These are phyloP conservation scores for Hypoxylon perforatum DNA, from an alignment of 495 filamentous ascomycete genomes.

Conservation along the genomic window DNA sequence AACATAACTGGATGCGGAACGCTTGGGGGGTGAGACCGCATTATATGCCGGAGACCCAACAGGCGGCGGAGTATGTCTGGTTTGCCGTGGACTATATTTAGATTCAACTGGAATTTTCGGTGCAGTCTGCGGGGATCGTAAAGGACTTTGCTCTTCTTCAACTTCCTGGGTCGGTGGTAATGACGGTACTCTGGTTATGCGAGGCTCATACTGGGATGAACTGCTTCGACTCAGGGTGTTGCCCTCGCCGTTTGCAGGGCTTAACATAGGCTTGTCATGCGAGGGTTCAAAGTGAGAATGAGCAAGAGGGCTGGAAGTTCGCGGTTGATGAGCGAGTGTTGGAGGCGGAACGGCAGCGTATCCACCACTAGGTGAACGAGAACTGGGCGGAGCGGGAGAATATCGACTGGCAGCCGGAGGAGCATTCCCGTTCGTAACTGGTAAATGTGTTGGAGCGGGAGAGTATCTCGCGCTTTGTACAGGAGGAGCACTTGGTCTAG, in stretches of 20 bases:
- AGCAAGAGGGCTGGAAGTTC: constrained; percentile 87
- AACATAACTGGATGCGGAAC: constrained; percentile 59
- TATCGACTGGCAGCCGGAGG: constrained; percentile 59
- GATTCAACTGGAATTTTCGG: constrained; percentile 42
- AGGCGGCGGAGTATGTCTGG: constrained; percentile 58
- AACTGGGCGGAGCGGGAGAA: constrained; percentile 62
- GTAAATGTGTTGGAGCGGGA: constrained; percentile 64
- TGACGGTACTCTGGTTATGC: constrained; percentile 57
- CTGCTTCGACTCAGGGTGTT: constrained; percentile 55
- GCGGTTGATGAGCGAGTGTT: constrained; percentile 77
- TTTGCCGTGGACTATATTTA: constrained; percentile 46
- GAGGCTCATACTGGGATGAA: constrained; percentile 59
- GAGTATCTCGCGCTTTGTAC: constrained; percentile 64
- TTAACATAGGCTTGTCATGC: constrained; percentile 52
- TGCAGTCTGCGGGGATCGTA: constrained; percentile 40
- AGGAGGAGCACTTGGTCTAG: constrained; percentile 50
- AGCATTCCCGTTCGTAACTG: constrained; percentile 44
- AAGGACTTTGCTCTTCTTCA: constrained; percentile 57
- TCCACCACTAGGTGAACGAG: constrained; percentile 50
- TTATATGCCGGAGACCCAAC: constrained; percentile 44
- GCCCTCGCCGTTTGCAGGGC: constrained; percentile 44
- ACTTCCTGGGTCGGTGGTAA: constrained; percentile 65
- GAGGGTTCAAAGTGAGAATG: constrained; percentile 72
- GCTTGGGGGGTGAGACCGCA: constrained; percentile 65
- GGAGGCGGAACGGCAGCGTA: constrained; percentile 59